Percentiles rank a stretch among this genome's conserved stretches.
Evolutionary conservation across 1,284 basidiomycete species (phyloP).

Genomic region (Apiotrichum montevideense): DNA sequence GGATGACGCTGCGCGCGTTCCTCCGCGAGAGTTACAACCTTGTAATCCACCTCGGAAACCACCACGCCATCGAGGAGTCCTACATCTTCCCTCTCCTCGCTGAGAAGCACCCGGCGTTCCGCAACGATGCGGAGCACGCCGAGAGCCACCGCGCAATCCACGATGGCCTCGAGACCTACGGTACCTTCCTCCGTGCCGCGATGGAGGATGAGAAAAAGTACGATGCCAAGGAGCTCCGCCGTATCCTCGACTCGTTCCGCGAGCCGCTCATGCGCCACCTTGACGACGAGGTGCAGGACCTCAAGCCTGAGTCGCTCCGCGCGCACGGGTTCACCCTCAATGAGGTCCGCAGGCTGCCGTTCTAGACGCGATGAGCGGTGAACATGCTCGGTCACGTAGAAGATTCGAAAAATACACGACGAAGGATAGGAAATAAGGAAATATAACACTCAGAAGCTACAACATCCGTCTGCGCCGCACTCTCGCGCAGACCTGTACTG

Average conservation of each 20-base stretch:
- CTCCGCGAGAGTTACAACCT: slow-evolving; percentile 13
- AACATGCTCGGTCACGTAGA: too few species aligned
- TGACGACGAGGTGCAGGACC: slow-evolving; percentile 63
- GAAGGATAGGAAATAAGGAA: too few species aligned
- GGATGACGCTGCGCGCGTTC: not conserved
- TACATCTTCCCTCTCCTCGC: slow-evolving; percentile 61
- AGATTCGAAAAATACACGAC: too few species aligned
- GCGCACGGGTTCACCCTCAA: slow-evolving; percentile 58
- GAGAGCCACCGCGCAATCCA: slow-evolving; percentile 61
- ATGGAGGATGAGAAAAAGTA: slow-evolving; percentile 52
- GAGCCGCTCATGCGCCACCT: slow-evolving; percentile 60
- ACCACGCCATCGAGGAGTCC: slow-evolving; percentile 57
- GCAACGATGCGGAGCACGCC: slow-evolving; percentile 50
- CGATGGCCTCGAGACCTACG: slow-evolving; percentile 57
- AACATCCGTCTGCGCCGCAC: too few species aligned
- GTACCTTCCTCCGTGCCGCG: slow-evolving; percentile 52
- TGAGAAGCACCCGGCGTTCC: slow-evolving; percentile 58
- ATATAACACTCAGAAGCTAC: too few species aligned
- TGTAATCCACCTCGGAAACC: slow-evolving; percentile 50
- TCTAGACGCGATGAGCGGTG: slow-evolving; percentile 25
- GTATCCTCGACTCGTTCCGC: slow-evolving; percentile 58
- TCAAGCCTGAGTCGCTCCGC: slow-evolving; percentile 57
- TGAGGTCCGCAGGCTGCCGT: slow-evolving; percentile 54
- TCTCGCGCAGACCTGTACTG: too few species aligned
- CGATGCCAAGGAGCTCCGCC: slow-evolving; percentile 55